Evolutionary conservation across 768 basidiomycete genomes (phyloP).

Genomic region (Crucibulum laeve): DNA sequence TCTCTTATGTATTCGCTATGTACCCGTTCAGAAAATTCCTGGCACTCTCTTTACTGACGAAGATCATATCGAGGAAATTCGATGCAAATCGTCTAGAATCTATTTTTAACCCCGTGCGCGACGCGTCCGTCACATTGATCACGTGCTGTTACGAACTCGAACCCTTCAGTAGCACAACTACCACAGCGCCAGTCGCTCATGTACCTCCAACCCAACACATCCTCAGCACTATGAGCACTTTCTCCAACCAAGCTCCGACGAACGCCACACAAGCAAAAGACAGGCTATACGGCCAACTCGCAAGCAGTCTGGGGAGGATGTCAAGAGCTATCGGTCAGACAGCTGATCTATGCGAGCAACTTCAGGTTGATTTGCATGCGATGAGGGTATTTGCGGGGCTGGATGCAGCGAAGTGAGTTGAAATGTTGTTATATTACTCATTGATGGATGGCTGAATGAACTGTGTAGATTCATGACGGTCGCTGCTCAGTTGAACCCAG

Average conservation of each 20-base stretch:
- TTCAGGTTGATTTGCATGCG: conserved; percentile 71
- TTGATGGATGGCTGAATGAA: background rate
- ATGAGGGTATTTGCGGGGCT: conserved; percentile 77
- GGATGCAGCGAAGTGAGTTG: conserved; percentile 75
- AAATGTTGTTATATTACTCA: background rate
- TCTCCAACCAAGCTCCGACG: conserved; percentile 29
- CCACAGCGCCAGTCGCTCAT: too few relatives aligned
- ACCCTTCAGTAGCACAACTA: too few relatives aligned
- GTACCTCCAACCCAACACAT: too few relatives aligned
- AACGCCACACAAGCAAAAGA: conserved; percentile 78
- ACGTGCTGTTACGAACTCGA: too few relatives aligned
- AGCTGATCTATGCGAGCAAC: conserved; percentile 70
- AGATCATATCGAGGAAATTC: too few relatives aligned
- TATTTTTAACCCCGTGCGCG: too few relatives aligned
- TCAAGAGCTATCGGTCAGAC: conserved; percentile 66
- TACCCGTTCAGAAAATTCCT: too few relatives aligned
- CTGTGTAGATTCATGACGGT: conserved; percentile 36
- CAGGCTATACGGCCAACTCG: conserved; percentile 73
- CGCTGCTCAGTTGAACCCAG: conserved; percentile 32
- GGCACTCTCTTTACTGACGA: too few relatives aligned
- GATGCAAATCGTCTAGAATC: too few relatives aligned
- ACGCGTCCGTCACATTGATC: too few relatives aligned
- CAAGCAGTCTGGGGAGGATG: conserved; percentile 63
- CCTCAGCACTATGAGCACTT: conserved; percentile 16
- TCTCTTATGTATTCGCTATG: too few relatives aligned